Base-by-base conservation (phyloP, 305 asterid genomes). In the Fraxinus albicans region DNA sequence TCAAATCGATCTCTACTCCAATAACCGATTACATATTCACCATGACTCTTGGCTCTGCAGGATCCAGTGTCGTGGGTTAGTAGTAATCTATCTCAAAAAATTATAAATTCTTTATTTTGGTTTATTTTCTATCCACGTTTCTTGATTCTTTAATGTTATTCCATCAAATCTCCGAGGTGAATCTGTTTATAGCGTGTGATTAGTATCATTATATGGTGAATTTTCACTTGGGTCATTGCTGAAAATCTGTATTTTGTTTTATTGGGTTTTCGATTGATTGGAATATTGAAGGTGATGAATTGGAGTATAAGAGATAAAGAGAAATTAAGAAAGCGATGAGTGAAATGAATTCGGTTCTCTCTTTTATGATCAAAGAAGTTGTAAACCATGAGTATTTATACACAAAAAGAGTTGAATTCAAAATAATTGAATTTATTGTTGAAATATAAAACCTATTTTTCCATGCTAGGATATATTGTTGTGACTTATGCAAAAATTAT, bases 21-120 rank as follows among this genome's bases (percentile, higher is more conserved):
- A 53, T 75, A 47, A 31, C 83, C 78, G 72, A 77, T 67, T 9
- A 63, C 81, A 53, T 29, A 83, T 21, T 33, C 63, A 42, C 77
- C 87, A 91, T 91, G 94, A 88, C 92, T 80, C 89, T 86, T 80
- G 92, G 93, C 79, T 90, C 93, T 73, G 92, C 86, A 85, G 92
- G 90, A 89, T 90, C 92, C 83, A 89, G 93, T 86, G 91, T 90
- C 79, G 93, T 91, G 74, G 94, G 94, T 91, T 74, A 84, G 89
- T 63, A 73, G 5, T 78, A 25, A 55, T 67, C 53, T 35, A 44
- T 42, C 85, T 72, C 38, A 23, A n/a, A 65, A 72, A 58, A 67
- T 23, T 6, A 23, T 42, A 10, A 10, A 13, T 72, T 50, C 53
- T 69, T 77, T 82, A 38, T 21, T 79, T 36, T n/a, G 44, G 6